Base-by-base conservation (phyloP, 768 basidiomycete species). In the Pleurotus pulmonarius region DNA sequence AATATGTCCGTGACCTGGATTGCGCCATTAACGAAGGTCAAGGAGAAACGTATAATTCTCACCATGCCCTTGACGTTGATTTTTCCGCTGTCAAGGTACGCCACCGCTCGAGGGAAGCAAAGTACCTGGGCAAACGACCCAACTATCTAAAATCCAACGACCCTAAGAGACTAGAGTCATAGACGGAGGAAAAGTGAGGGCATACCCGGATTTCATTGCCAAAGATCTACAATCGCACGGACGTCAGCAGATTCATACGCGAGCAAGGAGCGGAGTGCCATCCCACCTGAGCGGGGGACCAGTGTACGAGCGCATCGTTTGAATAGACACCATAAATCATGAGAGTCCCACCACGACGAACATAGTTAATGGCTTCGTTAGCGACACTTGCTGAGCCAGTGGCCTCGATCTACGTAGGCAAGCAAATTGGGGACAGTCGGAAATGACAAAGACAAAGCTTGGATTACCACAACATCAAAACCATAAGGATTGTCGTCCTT, bases 81-180 rank as follows among this genome's bases (percentile, higher is more conserved):
- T 73, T 92, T 94, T 5, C 90, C 90, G 60, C 84, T 83, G 63
- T 96, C 93, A 16, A 96, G 83, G 68, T 94, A 94, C 11, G 86
- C 89, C 37, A 96, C 84, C 2, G 93, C 92, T 4, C 93, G 86
- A 44, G 92, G 91, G 86, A 96, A 94, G 70, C 92, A 94, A 72
- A 77, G 86, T 0, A 86, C 86, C 61, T 94, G 93, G 7, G 92
- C 88, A 75, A 94, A 94, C 0, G 92, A 94, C 11, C 92, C 92
- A 58, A 94, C 90, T 62, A 94, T 93, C 88, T 91, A 55, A 38
- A 26, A 38, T 13, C 8, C 29, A 34, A 34, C 29, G 9, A 68
- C 59, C 39, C 63, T 59, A 29, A 43, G 25, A 4, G 18, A 18
- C 16, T 49, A n/a, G 56, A 44, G 15, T 7, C 18, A 5, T 6